phyloP scores from a whole-genome alignment of 225 moss, liverwort and hornwort species.

The Asterella californica region DNA sequence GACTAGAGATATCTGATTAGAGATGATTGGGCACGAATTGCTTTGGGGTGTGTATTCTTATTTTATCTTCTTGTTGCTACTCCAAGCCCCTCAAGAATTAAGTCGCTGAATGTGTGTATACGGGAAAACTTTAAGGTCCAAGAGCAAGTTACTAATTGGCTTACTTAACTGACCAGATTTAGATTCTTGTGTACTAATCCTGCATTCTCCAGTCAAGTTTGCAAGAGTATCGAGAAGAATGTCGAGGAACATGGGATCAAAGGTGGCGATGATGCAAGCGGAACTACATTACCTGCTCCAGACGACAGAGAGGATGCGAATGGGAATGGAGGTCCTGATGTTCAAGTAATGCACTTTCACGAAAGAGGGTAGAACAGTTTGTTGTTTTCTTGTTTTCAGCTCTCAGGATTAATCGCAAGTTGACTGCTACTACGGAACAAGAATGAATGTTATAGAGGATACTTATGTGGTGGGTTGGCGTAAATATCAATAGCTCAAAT shows the following conservation, averaged over 20 bases:
- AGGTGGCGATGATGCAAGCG: background rate
- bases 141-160: background rate
- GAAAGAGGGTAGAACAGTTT: conserved; percentile 1
- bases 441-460: background rate
- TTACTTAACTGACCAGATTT: background rate
- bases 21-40: too few species aligned
- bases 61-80: too few species aligned
- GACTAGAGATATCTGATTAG: too few species aligned
- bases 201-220: conserved; percentile 12
- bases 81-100: too few species aligned
- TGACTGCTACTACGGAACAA: background rate
- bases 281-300: background rate
- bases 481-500: background rate
- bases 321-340: conserved; percentile 5
- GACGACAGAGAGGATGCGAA: background rate
- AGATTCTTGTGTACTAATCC: background rate
- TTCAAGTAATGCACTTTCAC: conserved; percentile 8
- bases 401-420: background rate
- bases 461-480: background rate
- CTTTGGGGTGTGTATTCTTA: too few species aligned
- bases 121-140: background rate
- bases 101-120: background rate
- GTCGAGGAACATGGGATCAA: background rate
- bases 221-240: conserved; percentile 24
- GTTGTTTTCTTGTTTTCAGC: background rate